phyloP scores from a whole-genome alignment of 495 filamentous ascomycete genomes.

The Schizothecium vesticola region DNA sequence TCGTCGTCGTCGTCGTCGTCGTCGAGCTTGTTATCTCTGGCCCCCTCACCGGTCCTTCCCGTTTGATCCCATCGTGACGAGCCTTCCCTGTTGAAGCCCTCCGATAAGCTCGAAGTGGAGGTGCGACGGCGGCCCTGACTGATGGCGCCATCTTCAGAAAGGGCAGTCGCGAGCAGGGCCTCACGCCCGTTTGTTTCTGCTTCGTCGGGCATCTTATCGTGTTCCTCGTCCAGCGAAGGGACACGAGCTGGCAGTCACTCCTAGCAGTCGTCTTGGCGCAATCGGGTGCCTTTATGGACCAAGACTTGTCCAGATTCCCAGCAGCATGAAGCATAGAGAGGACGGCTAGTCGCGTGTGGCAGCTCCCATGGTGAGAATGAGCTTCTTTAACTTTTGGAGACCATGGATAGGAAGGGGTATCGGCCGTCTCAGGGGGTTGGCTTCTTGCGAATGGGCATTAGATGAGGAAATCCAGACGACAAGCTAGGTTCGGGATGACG shows the following conservation, averaged over 20 bases:
- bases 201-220: conserved; percentile 11
- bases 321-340: neutral
- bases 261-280: neutral
- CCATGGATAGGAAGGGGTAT: too few relatives aligned
- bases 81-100: neutral
- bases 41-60: neutral
- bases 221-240: neutral
- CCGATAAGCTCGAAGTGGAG: conserved; percentile 29
- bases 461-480: neutral
- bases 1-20: conserved; percentile 35
- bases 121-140: conserved; percentile 20
- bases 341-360: neutral
- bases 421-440: neutral
- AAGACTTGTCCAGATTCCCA: neutral
- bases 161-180: conserved; percentile 15
- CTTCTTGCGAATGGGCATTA: neutral
- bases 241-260: neutral
- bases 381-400: neutral
- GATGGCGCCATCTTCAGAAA: conserved; percentile 10
- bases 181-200: conserved; percentile 26
- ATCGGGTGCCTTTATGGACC: neutral
- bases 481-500: neutral
- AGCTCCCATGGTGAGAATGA: neutral
- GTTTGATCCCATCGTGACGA: neutral
- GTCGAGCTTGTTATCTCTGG: conserved; percentile 15